Evolutionary conservation across 768 basidiomycete genomes (phyloP).

Genomic region (Lactarius psammicola): DNA sequence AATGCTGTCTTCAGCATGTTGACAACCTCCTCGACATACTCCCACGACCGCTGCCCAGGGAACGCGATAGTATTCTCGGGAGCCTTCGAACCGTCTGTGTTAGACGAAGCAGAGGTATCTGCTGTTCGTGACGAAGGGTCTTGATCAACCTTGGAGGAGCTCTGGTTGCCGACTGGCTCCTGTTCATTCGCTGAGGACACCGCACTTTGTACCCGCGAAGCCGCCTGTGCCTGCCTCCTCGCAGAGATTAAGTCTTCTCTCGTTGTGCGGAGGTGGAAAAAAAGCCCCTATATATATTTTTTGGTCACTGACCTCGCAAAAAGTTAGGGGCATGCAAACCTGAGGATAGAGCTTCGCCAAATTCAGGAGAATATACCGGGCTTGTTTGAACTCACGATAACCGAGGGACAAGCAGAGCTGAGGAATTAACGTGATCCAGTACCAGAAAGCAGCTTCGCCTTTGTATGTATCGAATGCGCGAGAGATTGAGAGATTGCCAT

Average conservation of each 20-base stretch:
- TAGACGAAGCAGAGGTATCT: slow-evolving; percentile 15
- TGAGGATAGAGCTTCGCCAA: slow-evolving; percentile 92
- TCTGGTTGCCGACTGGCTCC: slow-evolving; percentile 18
- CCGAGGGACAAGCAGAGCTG: slow-evolving; percentile 88
- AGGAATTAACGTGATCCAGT: slow-evolving; percentile 97
- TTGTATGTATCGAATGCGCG: slow-evolving; percentile 92
- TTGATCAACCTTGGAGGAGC: slow-evolving; percentile 12
- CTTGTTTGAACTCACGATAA: slow-evolving; percentile 90
- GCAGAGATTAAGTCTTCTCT: slow-evolving; percentile 62
- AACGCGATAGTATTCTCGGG: slow-evolving; percentile 32
- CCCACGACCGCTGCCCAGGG: slow-evolving; percentile 70
- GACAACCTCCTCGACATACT: slow-evolving; percentile 90
- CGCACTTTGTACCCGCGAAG: slow-evolving; percentile 34
- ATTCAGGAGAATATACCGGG: slow-evolving; percentile 82
- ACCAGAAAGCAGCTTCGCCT: slow-evolving; percentile 96
- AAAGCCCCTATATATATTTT: slow-evolving; percentile 64
- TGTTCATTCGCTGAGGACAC: slow-evolving; percentile 16
- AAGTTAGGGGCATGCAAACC: slow-evolving; percentile 41
- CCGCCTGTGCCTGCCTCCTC: slow-evolving; percentile 43
- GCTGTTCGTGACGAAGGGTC: slow-evolving; percentile 18
- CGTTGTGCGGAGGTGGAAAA: slow-evolving; percentile 89
- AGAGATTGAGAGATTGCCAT: slow-evolving; percentile 64
- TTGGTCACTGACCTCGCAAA: not conserved
- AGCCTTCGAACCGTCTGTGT: slow-evolving; percentile 29
- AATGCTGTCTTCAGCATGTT: slow-evolving; percentile 94